A percentile compares a stretch with the other conserved stretches of the same genome.
phyloP scores from a whole-genome alignment of 176 grass and related monocot genomes.

The Secale cereale region DNA sequence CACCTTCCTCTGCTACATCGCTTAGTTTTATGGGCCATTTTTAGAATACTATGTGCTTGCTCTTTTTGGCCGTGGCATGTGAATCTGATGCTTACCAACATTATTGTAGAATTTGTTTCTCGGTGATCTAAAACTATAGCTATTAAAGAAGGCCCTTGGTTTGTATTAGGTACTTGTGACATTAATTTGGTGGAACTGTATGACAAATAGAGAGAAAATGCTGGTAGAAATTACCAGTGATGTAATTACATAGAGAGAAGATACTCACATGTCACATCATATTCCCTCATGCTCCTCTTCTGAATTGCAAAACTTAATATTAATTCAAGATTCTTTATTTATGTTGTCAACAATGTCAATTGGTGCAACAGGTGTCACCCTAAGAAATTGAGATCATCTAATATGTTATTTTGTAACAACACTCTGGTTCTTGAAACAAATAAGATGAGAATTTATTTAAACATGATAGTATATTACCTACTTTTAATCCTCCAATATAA shows the following conservation, averaged over 20 bases:
- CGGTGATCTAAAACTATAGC: no score
- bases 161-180: no score
- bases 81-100: no score
- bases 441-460: neutral
- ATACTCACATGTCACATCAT: slow-evolving; percentile 59
- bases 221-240: neutral
- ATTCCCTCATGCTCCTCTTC: slow-evolving; percentile 85
- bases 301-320: slow-evolving; percentile 64
- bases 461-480: slow-evolving; percentile 85
- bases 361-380: slow-evolving; percentile 69
- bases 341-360: slow-evolving; percentile 81
- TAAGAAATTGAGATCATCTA: slow-evolving; percentile 30
- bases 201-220: neutral
- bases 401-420: neutral
- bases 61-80: no score
- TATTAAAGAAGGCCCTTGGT: no score
- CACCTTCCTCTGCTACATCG: no score
- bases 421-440: neutral
- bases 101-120: neutral
- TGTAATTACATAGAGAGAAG: slow-evolving; percentile 5
- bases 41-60: no score
- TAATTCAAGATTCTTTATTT: slow-evolving; percentile 86
- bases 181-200: neutral
- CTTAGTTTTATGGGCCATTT: no score
- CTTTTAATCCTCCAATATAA: slow-evolving; percentile 96